Percentiles rank a stretch among this genome's conserved stretches.
Conservation (phyloP, 371 early-diverging fungal genomes). For the Apophysomyces ossiformis region DNA sequence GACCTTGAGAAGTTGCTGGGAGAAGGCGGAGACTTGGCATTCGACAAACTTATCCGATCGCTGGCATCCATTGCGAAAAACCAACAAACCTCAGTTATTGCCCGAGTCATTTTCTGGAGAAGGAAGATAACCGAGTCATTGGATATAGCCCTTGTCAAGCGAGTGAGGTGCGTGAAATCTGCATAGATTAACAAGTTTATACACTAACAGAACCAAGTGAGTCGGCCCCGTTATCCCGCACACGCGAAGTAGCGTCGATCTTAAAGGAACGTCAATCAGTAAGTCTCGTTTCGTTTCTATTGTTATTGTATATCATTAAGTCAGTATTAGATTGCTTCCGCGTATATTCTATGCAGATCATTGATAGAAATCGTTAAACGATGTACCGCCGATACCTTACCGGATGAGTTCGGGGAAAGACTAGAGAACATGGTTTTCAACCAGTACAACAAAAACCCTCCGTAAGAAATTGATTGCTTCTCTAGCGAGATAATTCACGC, state of each 20-base stretch:
- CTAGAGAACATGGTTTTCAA: constrained; percentile 93
- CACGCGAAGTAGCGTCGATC: constrained; percentile 43
- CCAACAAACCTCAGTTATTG: constrained; percentile 88
- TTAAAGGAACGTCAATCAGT: constrained; percentile 60
- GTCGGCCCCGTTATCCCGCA: constrained; percentile 47
- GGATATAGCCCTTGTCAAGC: constrained; percentile 47
- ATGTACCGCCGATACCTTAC: constrained; percentile 72
- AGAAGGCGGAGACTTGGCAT: constrained; percentile 74
- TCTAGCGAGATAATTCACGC: neutral
- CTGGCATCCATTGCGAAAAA: constrained; percentile 84
- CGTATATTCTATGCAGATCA: constrained; percentile 88
- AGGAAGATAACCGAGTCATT: constrained; percentile 74
- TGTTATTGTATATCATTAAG: constrained; percentile 19
- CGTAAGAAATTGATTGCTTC: constrained; percentile 59
- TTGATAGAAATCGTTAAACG: constrained; percentile 84
- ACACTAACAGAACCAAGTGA: constrained; percentile 34
- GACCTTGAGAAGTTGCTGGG: constrained; percentile 69
- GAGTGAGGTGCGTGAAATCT: constrained; percentile 40
- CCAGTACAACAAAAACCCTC: constrained; percentile 86
- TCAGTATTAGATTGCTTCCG: constrained; percentile 72
- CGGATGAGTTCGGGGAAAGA: constrained; percentile 86
- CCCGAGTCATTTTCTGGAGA: constrained; percentile 90
- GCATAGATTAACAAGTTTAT: constrained; percentile 25
- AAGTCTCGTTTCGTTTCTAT: constrained; percentile 12
- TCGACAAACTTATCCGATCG: constrained; percentile 82